Conservation (phyloP, 2,329 filamentous ascomycete species). For the Zopfia rhizophila region DNA sequence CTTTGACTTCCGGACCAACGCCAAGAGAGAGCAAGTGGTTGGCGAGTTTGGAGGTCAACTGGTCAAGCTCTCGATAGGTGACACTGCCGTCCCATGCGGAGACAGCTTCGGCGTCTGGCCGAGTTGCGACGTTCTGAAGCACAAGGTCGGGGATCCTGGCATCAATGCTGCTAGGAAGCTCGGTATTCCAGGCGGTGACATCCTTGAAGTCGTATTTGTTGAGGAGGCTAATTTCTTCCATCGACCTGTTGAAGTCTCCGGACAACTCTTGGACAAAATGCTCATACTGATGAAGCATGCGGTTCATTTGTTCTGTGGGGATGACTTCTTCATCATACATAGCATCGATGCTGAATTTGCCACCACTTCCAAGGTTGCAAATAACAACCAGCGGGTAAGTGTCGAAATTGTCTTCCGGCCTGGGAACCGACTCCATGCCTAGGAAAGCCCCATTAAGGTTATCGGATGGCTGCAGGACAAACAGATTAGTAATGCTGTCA, state of each 20-base stretch:
- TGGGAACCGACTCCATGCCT: slow-evolving; percentile 14
- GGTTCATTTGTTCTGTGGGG: slow-evolving; percentile 17
- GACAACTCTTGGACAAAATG: slow-evolving; percentile 20
- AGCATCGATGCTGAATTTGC: slow-evolving; percentile 19
- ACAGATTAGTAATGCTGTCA: slow-evolving; percentile 55
- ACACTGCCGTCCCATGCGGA: slow-evolving; percentile 33
- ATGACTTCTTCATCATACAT: slow-evolving; percentile 28
- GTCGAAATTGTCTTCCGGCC: slow-evolving; percentile 24
- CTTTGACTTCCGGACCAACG: slow-evolving; percentile 25
- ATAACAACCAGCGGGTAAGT: slow-evolving; percentile 29
- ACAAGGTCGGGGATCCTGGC: slow-evolving; percentile 25
- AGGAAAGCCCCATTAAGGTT: slow-evolving; percentile 15
- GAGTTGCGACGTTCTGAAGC: slow-evolving; percentile 8
- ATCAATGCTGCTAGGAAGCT: slow-evolving; percentile 16
- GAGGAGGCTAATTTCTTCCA: slow-evolving; percentile 21
- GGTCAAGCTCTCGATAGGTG: slow-evolving; percentile 31
- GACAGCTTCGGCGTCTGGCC: slow-evolving; percentile 27
- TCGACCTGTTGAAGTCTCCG: slow-evolving; percentile 5
- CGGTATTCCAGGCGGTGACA: slow-evolving; percentile 21
- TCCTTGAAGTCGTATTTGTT: slow-evolving; percentile 20
- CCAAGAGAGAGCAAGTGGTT: slow-evolving; percentile 25
- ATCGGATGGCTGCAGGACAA: slow-evolving; percentile 41
- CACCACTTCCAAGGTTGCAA: slow-evolving; percentile 20
- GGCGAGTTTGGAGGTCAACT: slow-evolving; percentile 21
- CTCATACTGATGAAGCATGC: slow-evolving; percentile 28